These are phyloP conservation scores for Suillus clintonianus DNA, from an alignment of 768 basidiomycete species.

Conservation along the genomic window DNA sequence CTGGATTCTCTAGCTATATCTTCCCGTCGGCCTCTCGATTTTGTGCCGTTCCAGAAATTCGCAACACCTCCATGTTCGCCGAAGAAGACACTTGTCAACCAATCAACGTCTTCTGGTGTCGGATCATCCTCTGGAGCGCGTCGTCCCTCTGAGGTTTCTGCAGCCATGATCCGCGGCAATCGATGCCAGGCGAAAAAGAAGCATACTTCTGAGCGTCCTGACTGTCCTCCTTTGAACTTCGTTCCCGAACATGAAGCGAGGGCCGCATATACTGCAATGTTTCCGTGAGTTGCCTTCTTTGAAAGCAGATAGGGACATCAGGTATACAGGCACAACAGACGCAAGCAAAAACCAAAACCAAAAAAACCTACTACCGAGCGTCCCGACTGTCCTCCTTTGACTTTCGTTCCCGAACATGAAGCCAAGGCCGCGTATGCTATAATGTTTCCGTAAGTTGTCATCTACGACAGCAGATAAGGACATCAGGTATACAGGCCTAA, in stretches of 20 bases:
- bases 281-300: no score
- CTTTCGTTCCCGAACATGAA: conserved; percentile 27
- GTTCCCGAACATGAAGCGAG: no score
- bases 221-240: no score
- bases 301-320: no score
- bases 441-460: no score
- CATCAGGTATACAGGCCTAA: no score
- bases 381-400: conserved; percentile 16
- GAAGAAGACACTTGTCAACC: background rate
- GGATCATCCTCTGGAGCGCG: no score
- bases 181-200: background rate
- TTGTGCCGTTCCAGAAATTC: conserved; percentile 29
- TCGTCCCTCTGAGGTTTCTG: background rate
- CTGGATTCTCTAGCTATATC: conserved; percentile 11
- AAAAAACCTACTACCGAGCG: background rate
- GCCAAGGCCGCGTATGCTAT: conserved; percentile 14
- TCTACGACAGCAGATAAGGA: no score
- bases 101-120: background rate
- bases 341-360: background rate
- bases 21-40: conserved; percentile 26
- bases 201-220: no score
- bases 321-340: no score
- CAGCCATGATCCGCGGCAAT: background rate
- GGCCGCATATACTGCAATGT: no score
- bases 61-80: background rate